Percentiles rank a stretch among this genome's conserved stretches.
These are phyloP conservation scores for Cercophora newfieldiana DNA, from an alignment of 495 filamentous ascomycete species.

Conservation along the genomic window DNA sequence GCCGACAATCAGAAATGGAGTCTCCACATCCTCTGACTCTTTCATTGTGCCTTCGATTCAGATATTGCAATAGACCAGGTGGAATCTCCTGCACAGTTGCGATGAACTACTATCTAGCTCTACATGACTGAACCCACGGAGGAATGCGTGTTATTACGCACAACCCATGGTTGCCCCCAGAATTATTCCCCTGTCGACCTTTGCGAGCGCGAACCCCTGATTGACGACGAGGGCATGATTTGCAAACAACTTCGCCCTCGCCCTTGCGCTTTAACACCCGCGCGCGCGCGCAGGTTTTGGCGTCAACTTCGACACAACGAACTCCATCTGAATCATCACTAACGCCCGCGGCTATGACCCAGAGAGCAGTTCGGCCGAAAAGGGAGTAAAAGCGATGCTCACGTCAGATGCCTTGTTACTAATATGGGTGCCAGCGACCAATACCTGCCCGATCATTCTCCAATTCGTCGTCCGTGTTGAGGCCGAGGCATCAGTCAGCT, in stretches of 20 bases:
- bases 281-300: neutral
- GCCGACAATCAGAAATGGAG: constrained; percentile 50
- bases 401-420: neutral
- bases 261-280: neutral
- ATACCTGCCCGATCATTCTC: neutral
- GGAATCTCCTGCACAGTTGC: neutral
- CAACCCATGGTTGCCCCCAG: neutral
- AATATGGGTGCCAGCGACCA: neutral
- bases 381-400: neutral
- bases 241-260: neutral
- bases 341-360: neutral
- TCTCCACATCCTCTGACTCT: constrained; percentile 31
- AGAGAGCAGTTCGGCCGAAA: neutral
- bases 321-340: neutral
- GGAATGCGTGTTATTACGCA: neutral
- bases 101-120: neutral
- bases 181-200: neutral
- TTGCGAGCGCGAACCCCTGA: neutral
- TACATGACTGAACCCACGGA: neutral
- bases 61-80: too few species aligned
- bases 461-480: neutral
- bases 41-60: neutral
- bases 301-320: neutral
- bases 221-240: neutral
- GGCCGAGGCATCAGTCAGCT: neutral